Base-by-base conservation (phyloP, 2,329 filamentous ascomycete genomes). In the Neofusicoccum cordaticola region DNA sequence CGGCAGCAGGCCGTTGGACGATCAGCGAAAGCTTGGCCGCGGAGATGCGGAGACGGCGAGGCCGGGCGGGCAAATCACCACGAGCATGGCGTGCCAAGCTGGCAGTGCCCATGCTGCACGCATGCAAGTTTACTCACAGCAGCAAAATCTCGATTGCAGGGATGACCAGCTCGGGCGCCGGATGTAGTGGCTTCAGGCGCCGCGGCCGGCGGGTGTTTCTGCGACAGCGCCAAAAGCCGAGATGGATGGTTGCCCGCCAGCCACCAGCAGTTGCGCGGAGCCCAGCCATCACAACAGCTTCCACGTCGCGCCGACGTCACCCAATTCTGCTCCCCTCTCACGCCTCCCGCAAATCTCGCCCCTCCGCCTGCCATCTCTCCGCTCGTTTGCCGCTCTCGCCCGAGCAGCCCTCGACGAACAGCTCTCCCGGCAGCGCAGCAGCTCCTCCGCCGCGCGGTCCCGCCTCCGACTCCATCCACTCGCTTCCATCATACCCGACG, bases 1-100 rank as follows among this genome's bases (percentile, higher is more conserved):
- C 15, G 8, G 42, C 42, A 15, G 17, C 19, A 12, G 17, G 51
- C n/a, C 35, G 51, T 39, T 42, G 13, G 53, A 41, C n/a, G 56
- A 60, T 60, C 56, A 8, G 56, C 56, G 22, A 47, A 60, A 60
- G 56, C 56, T 60, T 60, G 56, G 56, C 56, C 39, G 31, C 56
- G 53, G 52, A 27, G 39, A 12, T 31, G 52, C 39, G 52, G 53
- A 35, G 39, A 31, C 53, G 27, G 6, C 13, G 22, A 22, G 12
- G 47, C 12, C 4, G 17, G 27, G 35, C 51, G 41, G 37, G 51
- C 51, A 56, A 39, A 56, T 56, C 51, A 39, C n/a, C 11, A n/a
- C 34, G 22, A 9, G 15, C 34, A n/a, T 12, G n/a, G 9, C 45
- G 19, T 31, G 27, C 27, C 27, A 31, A 31, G 27, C 22, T 13